Evolutionary conservation across 768 basidiomycete species (phyloP).

Genomic region (Kwoniella sp.): DNA sequence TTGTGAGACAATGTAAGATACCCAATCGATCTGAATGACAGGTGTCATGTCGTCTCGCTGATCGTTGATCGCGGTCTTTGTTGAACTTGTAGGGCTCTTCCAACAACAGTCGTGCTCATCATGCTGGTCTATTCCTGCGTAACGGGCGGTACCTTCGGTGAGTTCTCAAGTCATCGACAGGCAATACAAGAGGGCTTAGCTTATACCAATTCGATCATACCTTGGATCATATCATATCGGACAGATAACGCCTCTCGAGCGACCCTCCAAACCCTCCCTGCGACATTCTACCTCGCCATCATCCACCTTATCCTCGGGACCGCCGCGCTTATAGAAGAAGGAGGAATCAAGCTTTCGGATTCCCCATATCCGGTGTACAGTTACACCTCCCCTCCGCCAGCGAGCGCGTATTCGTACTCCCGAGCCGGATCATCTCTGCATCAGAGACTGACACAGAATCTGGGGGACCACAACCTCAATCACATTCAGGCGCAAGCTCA

Average conservation of each 20-base stretch:
- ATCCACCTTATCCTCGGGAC: not conserved
- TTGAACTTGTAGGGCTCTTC: not conserved
- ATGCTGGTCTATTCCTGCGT: not conserved
- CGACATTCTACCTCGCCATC: not conserved
- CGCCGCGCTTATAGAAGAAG: not conserved
- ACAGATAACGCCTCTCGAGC: slow-evolving; percentile 11
- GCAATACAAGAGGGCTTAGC: not conserved
- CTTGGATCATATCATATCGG: not conserved
- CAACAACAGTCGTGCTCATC: not conserved
- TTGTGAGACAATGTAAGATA: not conserved
- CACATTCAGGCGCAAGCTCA: not conserved
- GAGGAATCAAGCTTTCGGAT: not conserved
- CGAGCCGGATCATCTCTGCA: not conserved
- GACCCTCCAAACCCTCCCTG: not conserved
- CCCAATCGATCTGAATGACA: too few species aligned
- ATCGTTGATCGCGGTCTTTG: too few species aligned
- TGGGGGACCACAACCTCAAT: not conserved
- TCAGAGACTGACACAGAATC: slow-evolving; percentile 1
- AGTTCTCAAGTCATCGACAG: not conserved
- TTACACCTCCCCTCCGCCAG: slow-evolving; percentile 7
- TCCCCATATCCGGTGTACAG: slow-evolving; percentile 3
- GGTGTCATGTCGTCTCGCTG: too few species aligned
- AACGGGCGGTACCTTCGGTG: slow-evolving; percentile 4
- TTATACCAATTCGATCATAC: not conserved
- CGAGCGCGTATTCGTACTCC: not conserved